Base-by-base conservation (phyloP, 2,329 filamentous ascomycete genomes). In the Clathrospora elynae region DNA sequence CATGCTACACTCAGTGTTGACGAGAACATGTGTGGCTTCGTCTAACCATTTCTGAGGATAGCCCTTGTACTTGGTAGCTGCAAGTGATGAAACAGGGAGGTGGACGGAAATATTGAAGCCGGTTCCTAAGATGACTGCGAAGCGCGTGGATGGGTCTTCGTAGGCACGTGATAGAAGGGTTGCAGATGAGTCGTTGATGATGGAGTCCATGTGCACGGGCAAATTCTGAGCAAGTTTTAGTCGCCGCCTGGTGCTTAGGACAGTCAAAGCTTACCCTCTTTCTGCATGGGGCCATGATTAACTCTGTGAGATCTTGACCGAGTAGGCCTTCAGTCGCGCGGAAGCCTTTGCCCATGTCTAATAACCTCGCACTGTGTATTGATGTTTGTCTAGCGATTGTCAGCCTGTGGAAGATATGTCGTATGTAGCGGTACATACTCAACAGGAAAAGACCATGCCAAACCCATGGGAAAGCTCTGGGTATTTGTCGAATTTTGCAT, bases 1-100 rank as follows among this genome's bases (percentile, higher is more conserved):
- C 82, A 85, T 84, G 71, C 81, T 84, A 55, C 84, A 71, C 60
- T 86, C 83, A 6, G 79, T 85, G 61, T 86, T 86, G 56, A 84
- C 76, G 37, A 85, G 78, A 20, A 85, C 82, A 46, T 82, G 76
- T 19, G 77, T 73, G n/a, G 81, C 80, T 26, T 75, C 71, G 18
- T 76, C 72, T 43, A 79, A 75, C 80, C 80, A 83, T 25, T 73
- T 73, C 11, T 75, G 68, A 1, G 80, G 75, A 35, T 82, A 74
- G 18, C 64, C 58, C 19, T 79, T 80, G 61, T 82, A 83, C 52
- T 85, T 85, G 35, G 73, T 69, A 12, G 63, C 59, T 3, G 78
- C 77, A 24, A 85, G 75, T 23, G 76, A 74, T 20, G 67, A 64
- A 9, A 80, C 75, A 2, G 82, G 82, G 20, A 84, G 76, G 55